Base-by-base conservation (phyloP, 2,329 filamentous ascomycete species). In the Chaetothyriales sp. region DNA sequence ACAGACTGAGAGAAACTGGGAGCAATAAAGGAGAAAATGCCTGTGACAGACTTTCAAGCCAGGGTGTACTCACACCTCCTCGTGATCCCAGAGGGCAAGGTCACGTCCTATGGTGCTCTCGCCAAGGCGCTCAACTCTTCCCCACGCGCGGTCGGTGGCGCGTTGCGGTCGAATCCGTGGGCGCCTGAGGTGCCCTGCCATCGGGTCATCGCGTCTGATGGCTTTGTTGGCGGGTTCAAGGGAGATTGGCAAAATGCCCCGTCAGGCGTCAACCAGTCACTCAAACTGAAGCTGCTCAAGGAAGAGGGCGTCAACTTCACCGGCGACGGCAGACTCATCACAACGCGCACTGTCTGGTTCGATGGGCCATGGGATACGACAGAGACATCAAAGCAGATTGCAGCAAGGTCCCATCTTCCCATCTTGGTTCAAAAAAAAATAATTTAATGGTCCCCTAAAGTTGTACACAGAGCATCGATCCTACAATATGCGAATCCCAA, bases 21-120 rank as follows among this genome's bases (percentile, higher is more conserved):
- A 39, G 12, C 12, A 39, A 39, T 2, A 5, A 15, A 39, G 15
- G 12, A 3, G 2, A 15, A 39, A 39, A 39, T 39, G 32, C 32
- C 32, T 2, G 32, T 39, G 18, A 74, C 73, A 2, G 65, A 70
- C 8, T 74, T 72, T 62, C 72, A 71, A 22, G 64, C 65, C 6
- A 65, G 64, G 50, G 75, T 93, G 55, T 90, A 87, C 70, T 68
- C 74, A 1, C 74, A 83, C 5, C 77, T 93, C 4, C 82, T 83
- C 62, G 82, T 86, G 62, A 85, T 94, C 54, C 88, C 88, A 1
- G 65, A 69, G 7, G 87, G 87, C 32, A 72, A 73, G 51, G 83
- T 88, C 60, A 86, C 84, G 0, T 89, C 86, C 0, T 93, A 95
- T 68, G 82, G 76, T 2, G 72, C 82, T 1, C 70, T 94, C 47